A percentile compares a stretch with the other conserved stretches of the same genome.
These are phyloP conservation scores for Erythrobasidium hasegawianum DNA, from an alignment of 1,284 basidiomycete species.

Conservation along the genomic window DNA sequence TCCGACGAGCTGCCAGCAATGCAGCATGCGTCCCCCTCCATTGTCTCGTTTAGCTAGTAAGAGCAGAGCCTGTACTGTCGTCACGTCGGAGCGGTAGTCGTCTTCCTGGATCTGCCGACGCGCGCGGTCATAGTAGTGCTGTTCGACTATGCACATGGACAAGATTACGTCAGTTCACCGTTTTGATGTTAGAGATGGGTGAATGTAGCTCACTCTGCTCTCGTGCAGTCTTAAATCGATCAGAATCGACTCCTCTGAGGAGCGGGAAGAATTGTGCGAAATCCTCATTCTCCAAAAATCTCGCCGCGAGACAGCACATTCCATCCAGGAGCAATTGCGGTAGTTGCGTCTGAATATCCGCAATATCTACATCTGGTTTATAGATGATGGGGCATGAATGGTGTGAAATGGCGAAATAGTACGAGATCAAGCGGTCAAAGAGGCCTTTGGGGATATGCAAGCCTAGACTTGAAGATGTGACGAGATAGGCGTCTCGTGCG, in stretches of 20 bases:
- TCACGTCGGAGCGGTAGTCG: slow-evolving; percentile 26
- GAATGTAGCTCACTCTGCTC: slow-evolving; percentile 21
- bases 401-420: slow-evolving; percentile 34
- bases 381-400: slow-evolving; percentile 33
- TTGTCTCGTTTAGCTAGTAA: slow-evolving; percentile 29
- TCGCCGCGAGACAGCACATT: slow-evolving; percentile 33
- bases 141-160: slow-evolving; percentile 22
- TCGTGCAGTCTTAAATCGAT: slow-evolving; percentile 8
- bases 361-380: slow-evolving; percentile 32
- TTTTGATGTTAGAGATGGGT: not conserved
- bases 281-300: slow-evolving; percentile 33
- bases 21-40: slow-evolving; percentile 24
- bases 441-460: slow-evolving; percentile 31
- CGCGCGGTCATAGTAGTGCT: slow-evolving; percentile 32
- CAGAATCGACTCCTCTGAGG: slow-evolving; percentile 5
- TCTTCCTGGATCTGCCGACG: slow-evolving; percentile 32
- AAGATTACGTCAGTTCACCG: not conserved
- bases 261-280: slow-evolving; percentile 22
- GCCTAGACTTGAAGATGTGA: slow-evolving; percentile 6
- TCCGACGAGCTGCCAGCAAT: slow-evolving; percentile 33
- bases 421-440: slow-evolving; percentile 32
- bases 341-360: slow-evolving; percentile 25
- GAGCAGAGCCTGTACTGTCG: slow-evolving; percentile 27
- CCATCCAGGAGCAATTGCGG: slow-evolving; percentile 26
- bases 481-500: not conserved